Evolutionary conservation across 2,329 filamentous ascomycete genomes (phyloP), one percentile per base, ranked within the genome.

Genomic region (Botrytis tulipae): DNA sequence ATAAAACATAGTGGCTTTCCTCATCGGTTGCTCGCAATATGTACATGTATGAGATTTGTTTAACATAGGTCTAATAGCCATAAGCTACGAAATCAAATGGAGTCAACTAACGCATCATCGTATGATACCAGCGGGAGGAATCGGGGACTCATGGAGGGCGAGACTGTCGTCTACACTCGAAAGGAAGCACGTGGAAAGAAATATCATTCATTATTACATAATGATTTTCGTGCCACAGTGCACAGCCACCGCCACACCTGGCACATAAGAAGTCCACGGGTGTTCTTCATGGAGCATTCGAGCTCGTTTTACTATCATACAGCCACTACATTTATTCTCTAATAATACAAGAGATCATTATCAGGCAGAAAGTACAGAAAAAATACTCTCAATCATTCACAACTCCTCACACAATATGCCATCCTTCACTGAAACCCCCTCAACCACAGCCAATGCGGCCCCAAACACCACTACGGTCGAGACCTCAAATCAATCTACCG

Each of bases 391-490:
- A 67, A 22, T 32, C 14, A 12, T 46, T 29, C 9, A 46, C 32
- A 25, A 7, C 6, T 7, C 9, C 29, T 46, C 62, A 18, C 20
- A 68, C 61, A 68, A 68, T 14, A 72, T 72, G 71, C 71, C 71
- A 48, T 68, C 71, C 29, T 72, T 72, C 51, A 68, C 71, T 10
- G 62, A 72, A 60, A 72, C 37, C 32, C 48, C 71, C 32, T 46
- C 71, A 44, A 29, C 48, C 22, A 40, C 71, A 16, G 51, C 51
- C 29, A 59, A 67, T 25, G 16, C n/a, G 16, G 46, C 22, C 4
- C 20, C 71, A n/a, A 68, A 68, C 48, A 25, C 62, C 22, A 62
- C 66, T 12, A 46, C 40, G 12, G 14, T 22, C 16, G 44, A 70
- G 32, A 63, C 57, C 25, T 54, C 44, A 7, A 61, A 61, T n/a